phyloP scores from a whole-genome alignment of 306 rosid genomes.

The Canavalia ensiformis region DNA sequence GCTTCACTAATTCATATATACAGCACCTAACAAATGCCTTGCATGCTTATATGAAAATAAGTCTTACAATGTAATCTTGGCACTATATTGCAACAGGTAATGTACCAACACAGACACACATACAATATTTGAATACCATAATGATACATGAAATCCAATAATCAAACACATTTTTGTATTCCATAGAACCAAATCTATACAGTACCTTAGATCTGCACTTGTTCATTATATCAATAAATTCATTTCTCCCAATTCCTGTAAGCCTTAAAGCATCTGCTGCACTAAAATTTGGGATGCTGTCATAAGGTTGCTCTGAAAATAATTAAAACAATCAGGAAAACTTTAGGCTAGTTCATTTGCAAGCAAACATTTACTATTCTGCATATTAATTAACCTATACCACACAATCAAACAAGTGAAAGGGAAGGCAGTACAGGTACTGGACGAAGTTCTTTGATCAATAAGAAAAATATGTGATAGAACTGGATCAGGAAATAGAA shows the following conservation, averaged over 20 bases:
- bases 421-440: conserved; percentile 18
- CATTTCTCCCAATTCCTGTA: conserved; percentile 96
- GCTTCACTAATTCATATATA: too few relatives aligned
- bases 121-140: background rate
- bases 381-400: conserved; percentile 19
- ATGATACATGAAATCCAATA: conserved; percentile 27
- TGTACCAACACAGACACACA: conserved; percentile 31
- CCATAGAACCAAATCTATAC: conserved; percentile 39
- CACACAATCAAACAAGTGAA: conserved; percentile 31
- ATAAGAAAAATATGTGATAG: background rate
- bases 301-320: conserved; percentile 97
- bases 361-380: conserved; percentile 16
- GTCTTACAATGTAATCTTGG: conserved; percentile 9
- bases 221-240: conserved; percentile 98
- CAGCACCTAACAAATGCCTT: background rate
- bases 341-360: conserved; percentile 36
- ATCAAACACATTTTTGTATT: conserved; percentile 14
- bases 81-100: conserved; percentile 27
- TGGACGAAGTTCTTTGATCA: conserved; percentile 26
- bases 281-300: conserved; percentile 97
- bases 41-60: conserved; percentile 21
- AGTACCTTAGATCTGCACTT: conserved; percentile 98
- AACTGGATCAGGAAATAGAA: too few relatives aligned
- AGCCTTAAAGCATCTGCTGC: conserved; percentile 98
- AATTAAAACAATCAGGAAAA: conserved; percentile 44